Evolutionary conservation across 2,329 filamentous ascomycete genomes (phyloP), one percentile per base, ranked within the genome.

Genomic region (Neocatenulostroma microsporum): DNA sequence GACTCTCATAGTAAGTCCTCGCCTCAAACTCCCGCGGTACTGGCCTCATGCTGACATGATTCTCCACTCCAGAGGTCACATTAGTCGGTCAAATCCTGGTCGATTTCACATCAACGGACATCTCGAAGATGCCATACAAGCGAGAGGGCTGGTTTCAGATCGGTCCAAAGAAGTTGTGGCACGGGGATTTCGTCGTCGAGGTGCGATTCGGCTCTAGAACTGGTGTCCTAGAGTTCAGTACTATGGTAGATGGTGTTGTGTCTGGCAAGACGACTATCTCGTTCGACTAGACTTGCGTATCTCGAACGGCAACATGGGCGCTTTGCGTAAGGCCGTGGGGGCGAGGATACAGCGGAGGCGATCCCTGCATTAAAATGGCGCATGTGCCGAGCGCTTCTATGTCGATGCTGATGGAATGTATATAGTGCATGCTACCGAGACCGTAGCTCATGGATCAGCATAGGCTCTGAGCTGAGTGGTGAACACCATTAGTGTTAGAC

Each of bases 151-250:
- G 10, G 30, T 20, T 19, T 17, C 11, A 17, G 7, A n/a, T n/a
- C n/a, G n/a, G n/a, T n/a, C n/a, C n/a, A n/a, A 32, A 21, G 19
- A 32, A 17, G 30, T 18, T 11, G 15, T 32, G 15, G 30, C 9
- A 19, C 14, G 8, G 15, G 11, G 11, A 9, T 9, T 32, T 32
- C 30, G 14, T 9, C 17, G 18, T 32, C 15, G 15, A 19, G 11
- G 30, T 32, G 7, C 9, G 9, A 12, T 32, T 32, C 18, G 30
- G 30, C 18, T 19, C 30, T 20, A 12, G 14, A 14, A 14, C 15
- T 11, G 30, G 30, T 15, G 11, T 32, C 10, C 30, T 32, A 11
- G 30, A 32, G 19, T 19, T 32, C 30, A 32, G 14, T 10, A 32
- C 15, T 9, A 6, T 20, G 12, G 17, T 32, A 8, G 19, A 32